phyloP scores from a whole-genome alignment of 768 basidiomycete species.

The Rhizopogon vesiculosus region DNA sequence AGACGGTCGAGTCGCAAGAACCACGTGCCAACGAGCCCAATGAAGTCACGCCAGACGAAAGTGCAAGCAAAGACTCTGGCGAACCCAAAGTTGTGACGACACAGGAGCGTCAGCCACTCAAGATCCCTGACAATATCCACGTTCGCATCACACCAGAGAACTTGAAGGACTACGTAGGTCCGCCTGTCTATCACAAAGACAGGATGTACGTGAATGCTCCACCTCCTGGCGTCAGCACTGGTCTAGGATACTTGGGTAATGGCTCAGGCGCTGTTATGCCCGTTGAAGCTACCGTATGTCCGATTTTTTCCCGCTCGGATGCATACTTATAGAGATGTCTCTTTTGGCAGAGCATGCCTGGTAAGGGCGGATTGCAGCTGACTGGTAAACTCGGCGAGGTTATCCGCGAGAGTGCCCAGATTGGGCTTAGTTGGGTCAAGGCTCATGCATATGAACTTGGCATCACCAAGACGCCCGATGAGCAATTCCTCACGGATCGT shows the following conservation, averaged over 20 bases:
- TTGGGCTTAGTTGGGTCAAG: conserved; percentile 91
- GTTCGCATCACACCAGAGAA: conserved; percentile 83
- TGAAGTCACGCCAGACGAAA: conserved; percentile 11
- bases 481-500: conserved; percentile 77
- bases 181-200: conserved; percentile 93
- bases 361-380: conserved; percentile 86
- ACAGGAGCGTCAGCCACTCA: conserved; percentile 70
- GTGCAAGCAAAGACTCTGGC: conserved; percentile 16
- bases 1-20: conserved; percentile 49
- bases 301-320: neutral
- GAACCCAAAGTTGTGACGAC: conserved; percentile 66
- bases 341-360: conserved; percentile 81
- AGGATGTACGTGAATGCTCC: conserved; percentile 77
- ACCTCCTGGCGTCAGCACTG: conserved; percentile 91
- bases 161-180: conserved; percentile 94
- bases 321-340: neutral
- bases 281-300: conserved; percentile 83
- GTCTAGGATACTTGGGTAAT: conserved; percentile 93
- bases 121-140: conserved; percentile 73
- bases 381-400: conserved; percentile 99
- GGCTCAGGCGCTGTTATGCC: conserved; percentile 97
- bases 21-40: conserved; percentile 36
- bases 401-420: conserved; percentile 94
- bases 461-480: conserved; percentile 65
- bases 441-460: conserved; percentile 86